phyloP scores from a whole-genome alignment of 192 early-diverging fungal species.

The Obelidium mucronatum region DNA sequence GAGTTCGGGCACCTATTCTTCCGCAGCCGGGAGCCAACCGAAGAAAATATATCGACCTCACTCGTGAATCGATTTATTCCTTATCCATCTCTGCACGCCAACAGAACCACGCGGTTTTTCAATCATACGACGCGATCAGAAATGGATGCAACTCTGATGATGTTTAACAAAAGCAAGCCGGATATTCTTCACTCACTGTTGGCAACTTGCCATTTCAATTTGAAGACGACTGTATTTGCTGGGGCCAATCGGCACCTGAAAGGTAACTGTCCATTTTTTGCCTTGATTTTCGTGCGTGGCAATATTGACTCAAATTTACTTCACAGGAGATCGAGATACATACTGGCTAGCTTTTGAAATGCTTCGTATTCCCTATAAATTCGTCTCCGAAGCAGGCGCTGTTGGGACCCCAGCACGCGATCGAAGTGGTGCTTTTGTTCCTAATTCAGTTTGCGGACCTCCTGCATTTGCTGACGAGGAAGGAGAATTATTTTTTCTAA shows the following conservation, averaged over 20 bases:
- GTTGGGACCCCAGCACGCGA: slow-evolving; percentile 46
- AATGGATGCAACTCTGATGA: slow-evolving; percentile 37
- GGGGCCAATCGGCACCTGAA: slow-evolving; percentile 23
- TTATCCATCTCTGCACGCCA: slow-evolving; percentile 67
- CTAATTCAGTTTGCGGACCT: neutral
- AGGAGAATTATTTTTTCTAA: neutral
- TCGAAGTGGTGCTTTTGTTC: neutral
- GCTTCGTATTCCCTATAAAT: slow-evolving; percentile 61
- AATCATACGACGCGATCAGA: slow-evolving; percentile 58
- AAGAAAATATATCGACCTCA: slow-evolving; percentile 7
- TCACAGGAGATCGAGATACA: slow-evolving; percentile 75
- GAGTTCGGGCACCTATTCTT: slow-evolving; percentile 64
- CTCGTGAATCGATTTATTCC: slow-evolving; percentile 55
- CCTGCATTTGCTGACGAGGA: neutral
- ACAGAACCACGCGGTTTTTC: slow-evolving; percentile 60
- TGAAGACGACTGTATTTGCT: slow-evolving; percentile 23
- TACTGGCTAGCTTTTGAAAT: slow-evolving; percentile 73
- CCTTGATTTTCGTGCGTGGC: too few relatives aligned
- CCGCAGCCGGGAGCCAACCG: slow-evolving; percentile 54
- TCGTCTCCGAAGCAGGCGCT: slow-evolving; percentile 53
- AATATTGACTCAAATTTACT: neutral
- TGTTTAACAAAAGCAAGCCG: slow-evolving; percentile 13
- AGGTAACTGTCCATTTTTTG: neutral
- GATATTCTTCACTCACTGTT: slow-evolving; percentile 24
- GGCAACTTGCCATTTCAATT: slow-evolving; percentile 34